Percentiles rank a stretch among this genome's conserved stretches.
These are phyloP conservation scores for Pythium aristosporum DNA, from an alignment of 352 stramenopile genomes.

Conservation along the genomic window DNA sequence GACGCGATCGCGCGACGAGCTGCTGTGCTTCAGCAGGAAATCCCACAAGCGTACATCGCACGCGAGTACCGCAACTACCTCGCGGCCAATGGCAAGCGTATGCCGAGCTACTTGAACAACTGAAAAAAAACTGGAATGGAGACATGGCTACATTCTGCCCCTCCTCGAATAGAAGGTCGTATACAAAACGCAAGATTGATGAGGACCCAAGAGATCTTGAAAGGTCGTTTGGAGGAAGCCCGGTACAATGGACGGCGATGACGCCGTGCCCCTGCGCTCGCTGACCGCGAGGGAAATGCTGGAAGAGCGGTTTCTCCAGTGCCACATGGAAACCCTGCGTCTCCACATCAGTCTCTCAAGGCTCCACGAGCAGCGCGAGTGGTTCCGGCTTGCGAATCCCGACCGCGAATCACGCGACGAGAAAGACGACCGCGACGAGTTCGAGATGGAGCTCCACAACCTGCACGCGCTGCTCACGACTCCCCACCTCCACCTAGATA, in stretches of 20 bases:
- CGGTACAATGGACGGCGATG: not conserved
- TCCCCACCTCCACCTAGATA: not conserved
- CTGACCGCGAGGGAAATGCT: not conserved
- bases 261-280: not conserved
- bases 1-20: slow-evolving; percentile 24
- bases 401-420: slow-evolving; percentile 10
- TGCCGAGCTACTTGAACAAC: slow-evolving; percentile 42
- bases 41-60: slow-evolving; percentile 56
- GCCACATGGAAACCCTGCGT: slow-evolving; percentile 21
- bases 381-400: not conserved
- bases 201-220: slow-evolving; percentile 13
- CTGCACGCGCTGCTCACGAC: slow-evolving; percentile 25
- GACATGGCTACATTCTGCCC: slow-evolving; percentile 20
- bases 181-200: slow-evolving; percentile 2
- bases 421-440: slow-evolving; percentile 14
- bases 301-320: not conserved
- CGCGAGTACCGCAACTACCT: slow-evolving; percentile 57
- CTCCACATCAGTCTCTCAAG: slow-evolving; percentile 19
- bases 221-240: not conserved
- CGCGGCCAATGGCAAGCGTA: slow-evolving; percentile 29
- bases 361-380: slow-evolving; percentile 17
- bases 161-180: slow-evolving; percentile 9
- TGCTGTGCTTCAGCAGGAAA: slow-evolving; percentile 28
- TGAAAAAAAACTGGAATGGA: not conserved
- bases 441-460: slow-evolving; percentile 29